phyloP scores from a whole-genome alignment of 805 yeast genomes.

The Sugiyamaella americana region DNA sequence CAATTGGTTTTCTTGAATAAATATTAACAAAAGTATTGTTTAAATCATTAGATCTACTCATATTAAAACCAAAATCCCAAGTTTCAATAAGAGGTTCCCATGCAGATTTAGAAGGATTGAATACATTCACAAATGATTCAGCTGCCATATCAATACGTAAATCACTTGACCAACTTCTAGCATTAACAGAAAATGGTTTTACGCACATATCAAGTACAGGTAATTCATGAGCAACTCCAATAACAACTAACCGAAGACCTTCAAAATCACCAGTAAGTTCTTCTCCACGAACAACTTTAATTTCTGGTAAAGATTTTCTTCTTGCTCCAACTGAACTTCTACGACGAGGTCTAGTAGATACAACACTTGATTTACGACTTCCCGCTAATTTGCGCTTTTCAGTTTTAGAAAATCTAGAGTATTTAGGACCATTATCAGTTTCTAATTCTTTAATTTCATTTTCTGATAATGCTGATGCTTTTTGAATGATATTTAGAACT shows the following conservation, averaged over 20 bases:
- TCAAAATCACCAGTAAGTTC: slow-evolving; percentile 59
- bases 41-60: slow-evolving; percentile 43
- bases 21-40: slow-evolving; percentile 55
- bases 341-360: background rate
- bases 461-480: slow-evolving; percentile 45
- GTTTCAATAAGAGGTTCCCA: slow-evolving; percentile 92
- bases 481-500: slow-evolving; percentile 66
- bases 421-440: slow-evolving; percentile 12
- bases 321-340: background rate
- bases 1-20: slow-evolving; percentile 69
- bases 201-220: slow-evolving; percentile 78
- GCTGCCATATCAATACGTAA: slow-evolving; percentile 62
- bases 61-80: slow-evolving; percentile 72
- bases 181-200: slow-evolving; percentile 59
- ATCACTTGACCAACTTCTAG: slow-evolving; percentile 84
- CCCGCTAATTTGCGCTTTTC: slow-evolving; percentile 2
- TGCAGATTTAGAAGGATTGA: slow-evolving; percentile 79
- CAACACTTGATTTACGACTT: slow-evolving; percentile 1
- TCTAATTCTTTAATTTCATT: background rate
- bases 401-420: slow-evolving; percentile 16
- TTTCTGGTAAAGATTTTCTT: slow-evolving; percentile 4
- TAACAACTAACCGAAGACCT: slow-evolving; percentile 73
- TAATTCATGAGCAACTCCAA: slow-evolving; percentile 87
- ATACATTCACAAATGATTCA: slow-evolving; percentile 65
- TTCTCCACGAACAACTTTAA: slow-evolving; percentile 55